These are phyloP conservation scores for Claviceps cyperi DNA, from an alignment of 2,329 filamentous ascomycete genomes.

Conservation along the genomic window DNA sequence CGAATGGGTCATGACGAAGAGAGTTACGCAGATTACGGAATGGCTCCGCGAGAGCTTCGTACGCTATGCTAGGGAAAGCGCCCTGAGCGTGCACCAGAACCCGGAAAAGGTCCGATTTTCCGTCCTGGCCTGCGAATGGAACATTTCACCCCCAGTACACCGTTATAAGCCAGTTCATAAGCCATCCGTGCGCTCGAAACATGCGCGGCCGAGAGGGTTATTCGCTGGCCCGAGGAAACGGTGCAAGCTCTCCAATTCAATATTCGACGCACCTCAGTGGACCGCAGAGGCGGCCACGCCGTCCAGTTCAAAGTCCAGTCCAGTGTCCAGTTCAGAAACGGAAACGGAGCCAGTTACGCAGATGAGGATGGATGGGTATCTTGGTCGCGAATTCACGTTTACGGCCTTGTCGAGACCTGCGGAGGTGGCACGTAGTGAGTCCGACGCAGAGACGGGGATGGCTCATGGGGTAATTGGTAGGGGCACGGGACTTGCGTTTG, in stretches of 20 bases:
- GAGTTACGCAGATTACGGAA: conserved; percentile 19
- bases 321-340: neutral
- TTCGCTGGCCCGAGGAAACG: neutral
- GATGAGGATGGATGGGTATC: neutral
- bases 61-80: conserved; percentile 21
- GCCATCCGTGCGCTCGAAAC: neutral
- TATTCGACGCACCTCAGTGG: neutral
- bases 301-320: neutral
- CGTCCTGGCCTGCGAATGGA: conserved; percentile 28
- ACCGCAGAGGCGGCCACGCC: neutral
- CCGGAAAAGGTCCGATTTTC: conserved; percentile 26
- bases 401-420: neutral
- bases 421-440: neutral
- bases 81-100: conserved; percentile 15
- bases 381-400: neutral
- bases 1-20: conserved; percentile 21
- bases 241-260: neutral
- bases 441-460: neutral
- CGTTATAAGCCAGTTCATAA: too few relatives aligned
- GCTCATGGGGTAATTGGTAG: neutral
- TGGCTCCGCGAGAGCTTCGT: conserved; percentile 27
- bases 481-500: neutral
- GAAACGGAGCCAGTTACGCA: too few relatives aligned
- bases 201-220: neutral
- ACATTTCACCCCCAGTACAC: conserved; percentile 8